Evolutionary conservation across 176 grass and related monocot genomes (phyloP), one percentile per base, ranked within the genome.

Genomic region (barley (Hordeum vulgare)): DNA sequence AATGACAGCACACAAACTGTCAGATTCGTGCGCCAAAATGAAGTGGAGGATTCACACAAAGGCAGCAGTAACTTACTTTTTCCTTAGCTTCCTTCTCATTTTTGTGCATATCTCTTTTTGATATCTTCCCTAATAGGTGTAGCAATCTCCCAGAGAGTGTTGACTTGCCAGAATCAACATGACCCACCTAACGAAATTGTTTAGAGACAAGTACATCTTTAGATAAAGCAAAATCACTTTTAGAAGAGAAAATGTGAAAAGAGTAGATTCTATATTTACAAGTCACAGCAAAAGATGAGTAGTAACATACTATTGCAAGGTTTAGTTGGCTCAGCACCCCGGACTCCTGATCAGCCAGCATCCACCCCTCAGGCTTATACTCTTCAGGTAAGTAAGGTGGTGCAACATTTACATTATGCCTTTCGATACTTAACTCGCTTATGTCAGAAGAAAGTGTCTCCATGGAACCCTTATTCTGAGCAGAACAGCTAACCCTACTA

Each of bases 161-260:
- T 31, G 96, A 98, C 90, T 98, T 98, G 67, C 93, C 96, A 81
- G 93, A 98, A 94, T 98, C 96, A 84, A 98, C 93, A 89, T 98
- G 93, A 66, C 96, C 96, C 71, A 98, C 96, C 96, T 98, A 79
- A 27, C 36, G 42, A 87, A 86, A 76, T 66, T 83, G 82, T 64
- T 87, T 66, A 71, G 51, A 83, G 81, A 70, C 65, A 82, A 18
- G 71, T 20, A 75, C 29, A 51, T 18, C 40, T 64, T 87, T 76
- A 89, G 81, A 81, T 27, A 74, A 70, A 68, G 14, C 15, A 68
- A 60, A 74, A 74, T 17, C 26, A 20, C 7, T 71, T 58, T 60
- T 62, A 81, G 21, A 83, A 86, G n/a, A 83, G 79, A 18, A 84
- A 80, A 81, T 54, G 49, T 53, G 47, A 49, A 86, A 78, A 60